Percentiles rank a stretch among this genome's conserved stretches.
Evolutionary conservation across 345 rosid genomes (phyloP).

Genomic region (Dovyalis caffra): DNA sequence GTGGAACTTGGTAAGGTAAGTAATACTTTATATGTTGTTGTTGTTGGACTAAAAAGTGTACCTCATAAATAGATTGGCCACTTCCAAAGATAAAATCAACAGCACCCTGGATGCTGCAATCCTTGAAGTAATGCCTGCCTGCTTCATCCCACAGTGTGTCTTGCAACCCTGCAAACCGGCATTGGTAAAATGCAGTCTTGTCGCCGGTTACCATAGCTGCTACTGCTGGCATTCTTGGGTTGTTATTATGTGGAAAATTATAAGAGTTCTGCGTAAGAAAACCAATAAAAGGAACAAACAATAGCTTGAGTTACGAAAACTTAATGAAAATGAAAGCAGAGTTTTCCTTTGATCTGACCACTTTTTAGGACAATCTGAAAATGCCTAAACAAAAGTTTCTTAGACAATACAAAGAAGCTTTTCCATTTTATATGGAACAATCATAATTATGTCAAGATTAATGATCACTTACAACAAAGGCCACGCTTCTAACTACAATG

Average conservation of each 20-base stretch:
- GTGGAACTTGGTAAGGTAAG: too few species aligned
- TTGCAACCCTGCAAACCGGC: constrained; percentile 63
- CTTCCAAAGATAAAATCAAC: constrained; percentile 84
- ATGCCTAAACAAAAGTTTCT: too few species aligned
- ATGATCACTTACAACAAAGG: constrained; percentile 42
- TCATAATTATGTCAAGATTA: not conserved
- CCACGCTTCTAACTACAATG: constrained; percentile 49
- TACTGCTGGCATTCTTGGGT: constrained; percentile 47
- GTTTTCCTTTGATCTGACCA: too few species aligned
- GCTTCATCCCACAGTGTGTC: constrained; percentile 75
- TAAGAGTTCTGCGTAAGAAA: constrained; percentile 52
- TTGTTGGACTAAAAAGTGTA: not conserved
- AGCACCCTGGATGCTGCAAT: constrained; percentile 69
- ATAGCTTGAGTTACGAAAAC: not conserved
- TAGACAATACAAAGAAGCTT: too few species aligned
- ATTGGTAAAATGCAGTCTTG: constrained; percentile 52
- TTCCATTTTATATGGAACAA: not conserved
- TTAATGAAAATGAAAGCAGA: not conserved
- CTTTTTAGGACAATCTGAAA: too few species aligned
- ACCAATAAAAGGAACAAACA: not conserved
- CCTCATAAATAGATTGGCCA: constrained; percentile 82
- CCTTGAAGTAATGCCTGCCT: constrained; percentile 68
- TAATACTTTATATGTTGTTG: not conserved
- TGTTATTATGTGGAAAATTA: constrained; percentile 43
- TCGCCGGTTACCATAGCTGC: constrained; percentile 72